Evolutionary conservation across 225 moss, liverwort and hornwort genomes (phyloP), one percentile per base, ranked within the genome.

Genomic region (Pseudoscleropodium purum): DNA sequence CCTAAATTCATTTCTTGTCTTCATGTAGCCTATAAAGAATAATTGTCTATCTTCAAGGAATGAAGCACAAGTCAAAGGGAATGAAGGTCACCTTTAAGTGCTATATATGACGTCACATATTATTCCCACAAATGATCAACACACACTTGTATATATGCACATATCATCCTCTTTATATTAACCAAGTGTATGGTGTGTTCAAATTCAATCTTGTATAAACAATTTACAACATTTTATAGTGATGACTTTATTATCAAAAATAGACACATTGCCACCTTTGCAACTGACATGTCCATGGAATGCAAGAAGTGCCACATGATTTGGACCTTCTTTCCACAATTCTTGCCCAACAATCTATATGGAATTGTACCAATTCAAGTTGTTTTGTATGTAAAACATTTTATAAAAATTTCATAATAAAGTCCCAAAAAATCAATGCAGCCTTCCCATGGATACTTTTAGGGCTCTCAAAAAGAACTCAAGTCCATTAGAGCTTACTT

Each of bases 21-120:
- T 54, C 37, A 37, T 56, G 10, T 51, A 47, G 47, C 1, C 7
- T 54, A 51, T 1, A 15, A 36, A 52, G 54, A 54, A 26, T 9
- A 57, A 24, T 14, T 36, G 1, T 37, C 2, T 15, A 24, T 54
- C 1, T 37, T 0, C 2, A 77, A 0, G 0, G 1, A 77, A 77
- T 24, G 11, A 19, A 75, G 11, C 11, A 11, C 11, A 15, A 52
- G 36, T 24, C 5, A 36, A 52, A 52, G 1, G 24, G 9, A 77
- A 77, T 54, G 54, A 77, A 24, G 36, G 15, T 36, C 25, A 6
- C 36, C 4, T 56, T 4, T 1, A 56, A 56, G 25, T 37, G 18
- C 33, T 37, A 26, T 51, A 13, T 51, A 51, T n/a, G 4, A 10
- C 1, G 11, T n/a, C 26, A 79, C 2, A 15, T 51, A 51, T 51